Conservation (phyloP, 2,329 filamentous ascomycete genomes). For the Fusarium guadeloupense region DNA sequence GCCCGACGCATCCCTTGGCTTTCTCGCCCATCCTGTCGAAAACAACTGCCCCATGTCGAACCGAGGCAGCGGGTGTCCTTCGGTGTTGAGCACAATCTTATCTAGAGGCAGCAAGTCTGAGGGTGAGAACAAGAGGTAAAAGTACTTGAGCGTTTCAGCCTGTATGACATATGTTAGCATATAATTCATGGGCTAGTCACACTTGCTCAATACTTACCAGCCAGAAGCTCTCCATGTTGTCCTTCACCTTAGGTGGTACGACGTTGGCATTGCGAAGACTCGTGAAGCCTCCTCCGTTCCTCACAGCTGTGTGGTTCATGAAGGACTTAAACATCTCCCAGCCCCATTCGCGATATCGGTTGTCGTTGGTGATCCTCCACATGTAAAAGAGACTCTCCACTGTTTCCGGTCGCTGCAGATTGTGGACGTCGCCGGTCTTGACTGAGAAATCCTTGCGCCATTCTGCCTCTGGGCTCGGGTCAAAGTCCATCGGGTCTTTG, state of each 20-base stretch:
- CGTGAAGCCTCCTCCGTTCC: slow-evolving; percentile 82
- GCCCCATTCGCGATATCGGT: slow-evolving; percentile 91
- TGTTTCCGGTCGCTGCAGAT: slow-evolving; percentile 94
- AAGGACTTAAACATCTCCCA: slow-evolving; percentile 99
- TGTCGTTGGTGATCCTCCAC: slow-evolving; percentile 96
- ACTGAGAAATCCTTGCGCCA: slow-evolving; percentile 85
- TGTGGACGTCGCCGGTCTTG: slow-evolving; percentile 85
- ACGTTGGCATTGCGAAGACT: slow-evolving; percentile 78
- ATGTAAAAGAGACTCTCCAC: slow-evolving; percentile 98
- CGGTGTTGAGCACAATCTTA: slow-evolving; percentile 92
- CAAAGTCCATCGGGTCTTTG: slow-evolving; percentile 60
- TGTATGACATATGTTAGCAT: slow-evolving; percentile 47
- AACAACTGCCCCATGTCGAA: slow-evolving; percentile 84
- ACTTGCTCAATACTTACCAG: slow-evolving; percentile 66
- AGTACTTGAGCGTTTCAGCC: slow-evolving; percentile 97
- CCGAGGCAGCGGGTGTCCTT: slow-evolving; percentile 88
- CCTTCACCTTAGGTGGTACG: slow-evolving; percentile 73
- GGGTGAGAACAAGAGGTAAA: slow-evolving; percentile 92
- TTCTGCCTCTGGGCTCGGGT: slow-evolving; percentile 61
- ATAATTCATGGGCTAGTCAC: not conserved
- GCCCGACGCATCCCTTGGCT: slow-evolving; percentile 63
- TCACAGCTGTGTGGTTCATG: slow-evolving; percentile 82
- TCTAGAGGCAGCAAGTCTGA: slow-evolving; percentile 84
- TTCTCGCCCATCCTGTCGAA: slow-evolving; percentile 82
- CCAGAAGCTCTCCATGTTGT: slow-evolving; percentile 99